phyloP scores from a whole-genome alignment of 768 basidiomycete species.

The Suillus subalutaceus region DNA sequence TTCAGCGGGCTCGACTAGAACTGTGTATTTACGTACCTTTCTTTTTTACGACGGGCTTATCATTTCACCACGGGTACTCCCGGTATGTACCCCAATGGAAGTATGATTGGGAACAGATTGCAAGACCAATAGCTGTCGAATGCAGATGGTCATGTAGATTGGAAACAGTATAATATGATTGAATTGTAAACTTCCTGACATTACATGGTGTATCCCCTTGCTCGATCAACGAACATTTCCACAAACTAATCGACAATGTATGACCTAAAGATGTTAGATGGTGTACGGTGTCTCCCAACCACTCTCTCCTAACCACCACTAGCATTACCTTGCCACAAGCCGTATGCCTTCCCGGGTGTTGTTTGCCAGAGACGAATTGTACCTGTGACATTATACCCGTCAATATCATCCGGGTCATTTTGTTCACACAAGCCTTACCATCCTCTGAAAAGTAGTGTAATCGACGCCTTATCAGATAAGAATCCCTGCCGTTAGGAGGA shows the following conservation, averaged over 20 bases:
- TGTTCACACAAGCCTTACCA: conserved; percentile 41
- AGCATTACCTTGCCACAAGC: conserved; percentile 78
- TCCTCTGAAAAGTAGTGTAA: conserved; percentile 56
- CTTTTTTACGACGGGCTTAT: no score
- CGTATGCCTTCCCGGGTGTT: conserved; percentile 90
- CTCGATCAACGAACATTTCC: conserved; percentile 23
- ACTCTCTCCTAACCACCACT: conserved; percentile 43
- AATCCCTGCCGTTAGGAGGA: conserved; percentile 12
- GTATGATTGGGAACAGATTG: background rate
- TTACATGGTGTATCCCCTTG: conserved; percentile 21
- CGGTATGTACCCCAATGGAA: background rate
- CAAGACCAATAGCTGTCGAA: background rate
- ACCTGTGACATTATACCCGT: conserved; percentile 45
- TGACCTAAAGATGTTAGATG: conserved; percentile 7
- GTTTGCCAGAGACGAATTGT: conserved; percentile 98
- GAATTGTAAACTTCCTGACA: conserved; percentile 18
- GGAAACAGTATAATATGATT: conserved; percentile 15
- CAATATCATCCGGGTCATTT: background rate
- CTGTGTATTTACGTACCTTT: no score
- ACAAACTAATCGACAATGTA: conserved; percentile 16
- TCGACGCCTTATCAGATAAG: conserved; percentile 13
- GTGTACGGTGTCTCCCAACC: conserved; percentile 18
- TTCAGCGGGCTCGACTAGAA: no score
- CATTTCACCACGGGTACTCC: background rate
- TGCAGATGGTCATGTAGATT: conserved; percentile 1